Base-by-base conservation (phyloP, 305 asterid species). In the Fraxinus velutina region DNA sequence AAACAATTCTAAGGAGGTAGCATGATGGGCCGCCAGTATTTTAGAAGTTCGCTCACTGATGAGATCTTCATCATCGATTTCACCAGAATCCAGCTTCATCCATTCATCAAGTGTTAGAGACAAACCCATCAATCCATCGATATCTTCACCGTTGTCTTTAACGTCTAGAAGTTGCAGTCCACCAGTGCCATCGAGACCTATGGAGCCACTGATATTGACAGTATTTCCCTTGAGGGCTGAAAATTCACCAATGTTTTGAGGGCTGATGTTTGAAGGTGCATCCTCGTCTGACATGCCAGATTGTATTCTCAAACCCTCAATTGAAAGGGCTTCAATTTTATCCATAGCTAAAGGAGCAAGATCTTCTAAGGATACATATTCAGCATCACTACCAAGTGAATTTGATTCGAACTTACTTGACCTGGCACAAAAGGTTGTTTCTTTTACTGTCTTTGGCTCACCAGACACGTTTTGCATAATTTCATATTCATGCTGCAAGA, bases 321-420 rank as follows among this genome's bases (percentile, higher is more conserved):
- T 80, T 27, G 97, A 89, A 85, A 96, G 97, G 83, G 98, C 98
- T 90, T 96, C 99, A 12, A 96, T 94, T 85, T 96, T 94, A 62
- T 96, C 97, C 94, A 94, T 94, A 70, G 99, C 99, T 78, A 94
- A 85, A 50, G 99, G 99, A 87, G 99, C 98, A 75, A 96, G 94
- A 84, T 92, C 98, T 80, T 92, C 97, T 73, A 96, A 86, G 78
- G 95, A 88, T 76, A 92, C 95, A 42, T 90, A 94, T 84, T 94
- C 99, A 0, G 90, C 50, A 36, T 88, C 90, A 78, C 86, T 85
- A 37, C 86, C 79, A 57, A 24, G 76, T 24, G 90, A 78, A 80
- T 85, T 83, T 21, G 89, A 78, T 60, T 82, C 86, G 27, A 62
- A 79, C 89, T 88, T 88, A 13, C 83, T 84, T n/a, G 89, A 76